Evolutionary conservation across 2,329 filamentous ascomycete genomes (phyloP).

Genomic region (Kalmusia sp.): DNA sequence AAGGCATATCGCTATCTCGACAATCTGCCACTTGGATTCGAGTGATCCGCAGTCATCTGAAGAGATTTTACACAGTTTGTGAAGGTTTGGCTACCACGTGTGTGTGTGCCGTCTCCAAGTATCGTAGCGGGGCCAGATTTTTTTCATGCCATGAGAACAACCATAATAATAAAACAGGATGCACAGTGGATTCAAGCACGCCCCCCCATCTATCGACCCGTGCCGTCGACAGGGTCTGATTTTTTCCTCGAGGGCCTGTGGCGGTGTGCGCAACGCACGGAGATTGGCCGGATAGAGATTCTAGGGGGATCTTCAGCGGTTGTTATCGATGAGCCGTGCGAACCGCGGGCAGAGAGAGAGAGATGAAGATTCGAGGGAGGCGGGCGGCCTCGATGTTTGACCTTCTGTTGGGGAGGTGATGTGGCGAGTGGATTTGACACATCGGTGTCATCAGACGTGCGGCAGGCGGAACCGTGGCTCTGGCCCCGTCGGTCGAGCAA

Average conservation of each 20-base stretch:
- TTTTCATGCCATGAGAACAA: conserved; percentile 14
- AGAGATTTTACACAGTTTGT: neutral
- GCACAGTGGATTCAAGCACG: conserved; percentile 4
- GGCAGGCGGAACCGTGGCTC: conserved; percentile 22
- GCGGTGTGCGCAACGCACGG: conserved; percentile 23
- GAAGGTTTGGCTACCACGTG: neutral
- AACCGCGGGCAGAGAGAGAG: conserved; percentile 15
- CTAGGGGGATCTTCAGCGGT: conserved; percentile 23
- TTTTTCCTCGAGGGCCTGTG: conserved; percentile 15
- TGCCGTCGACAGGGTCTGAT: conserved; percentile 8
- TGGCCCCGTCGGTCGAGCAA: conserved; percentile 5
- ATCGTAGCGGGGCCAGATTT: neutral
- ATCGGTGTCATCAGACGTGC: conserved; percentile 10
- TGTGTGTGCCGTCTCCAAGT: neutral
- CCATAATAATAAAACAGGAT: conserved; percentile 6
- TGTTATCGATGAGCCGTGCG: conserved; percentile 16
- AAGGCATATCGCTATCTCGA: too few relatives aligned
- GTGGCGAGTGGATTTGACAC: conserved; percentile 34
- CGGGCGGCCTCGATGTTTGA: conserved; percentile 2
- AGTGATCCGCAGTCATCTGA: too few relatives aligned
- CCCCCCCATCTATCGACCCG: conserved; percentile 6
- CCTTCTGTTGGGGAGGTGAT: conserved; percentile 1
- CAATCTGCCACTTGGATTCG: too few relatives aligned
- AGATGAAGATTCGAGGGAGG: neutral
- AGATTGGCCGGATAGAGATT: conserved; percentile 20